Base-by-base conservation (phyloP, 257 asterid species). In the Fraxinus anomala region DNA sequence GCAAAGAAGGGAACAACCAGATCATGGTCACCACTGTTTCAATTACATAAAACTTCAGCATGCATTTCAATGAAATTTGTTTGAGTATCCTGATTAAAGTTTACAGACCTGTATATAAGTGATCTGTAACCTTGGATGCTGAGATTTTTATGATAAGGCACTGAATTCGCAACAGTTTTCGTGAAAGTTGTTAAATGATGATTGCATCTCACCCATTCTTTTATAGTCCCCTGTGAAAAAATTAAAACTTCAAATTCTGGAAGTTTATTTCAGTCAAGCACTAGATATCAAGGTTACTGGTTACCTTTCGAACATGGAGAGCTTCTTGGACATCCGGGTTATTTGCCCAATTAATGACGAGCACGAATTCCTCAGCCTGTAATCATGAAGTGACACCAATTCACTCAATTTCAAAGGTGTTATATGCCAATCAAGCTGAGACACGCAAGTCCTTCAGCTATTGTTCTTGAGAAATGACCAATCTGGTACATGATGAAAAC, bases 11-110 rank as follows among this genome's bases (percentile, higher is more conserved):
- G 82, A n/a, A 85, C 73, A 12, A 34, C 0, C 73, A 80, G 66
- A 23, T 87, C 89, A 51, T 87, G 91, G 78, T 87, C 91, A 16
- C 91, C 91, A 63, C 87, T 87, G 76, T n/a, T 30, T 33, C 76
- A 73, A 26, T 40, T 33, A 76, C 65, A 21, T 1, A 24, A 13
- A 39, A 6, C 31, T 13, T 11, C 1, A 54, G 67, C 13, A 59
- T 21, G 0, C n/a, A 36, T 39, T 21, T 33, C 6, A 33, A 17
- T 3, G 4, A 70, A 36, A 30, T 10, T 6, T 23, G n/a, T 17
- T 37, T 44, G 5, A 26, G 17, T 66, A 3, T 49, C 6, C 40
- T 33, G 4, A 28, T 4, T 17, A 23, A 59, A 14, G 21, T 71
- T 70, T 12, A 34, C 71, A 49, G 28, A 83, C 87, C 83, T 84